Evolutionary conservation across 805 yeast genomes (phyloP).

Genomic region (Hanseniaspora occidentalis): DNA sequence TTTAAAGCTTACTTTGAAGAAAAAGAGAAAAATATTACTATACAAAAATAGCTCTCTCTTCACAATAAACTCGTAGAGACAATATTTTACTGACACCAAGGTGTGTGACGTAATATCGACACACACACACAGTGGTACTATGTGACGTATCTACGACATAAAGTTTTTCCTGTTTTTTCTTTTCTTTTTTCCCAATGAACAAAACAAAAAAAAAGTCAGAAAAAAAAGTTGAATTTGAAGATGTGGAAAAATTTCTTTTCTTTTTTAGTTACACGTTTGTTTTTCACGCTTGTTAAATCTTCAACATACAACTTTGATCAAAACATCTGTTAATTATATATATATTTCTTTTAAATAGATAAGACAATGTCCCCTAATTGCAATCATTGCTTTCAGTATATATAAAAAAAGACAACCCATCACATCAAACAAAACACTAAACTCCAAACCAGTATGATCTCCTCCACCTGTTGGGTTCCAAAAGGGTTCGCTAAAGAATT

Average conservation of each 20-base stretch:
- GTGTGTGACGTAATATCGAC: no score
- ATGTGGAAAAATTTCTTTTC: not conserved
- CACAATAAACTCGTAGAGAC: no score
- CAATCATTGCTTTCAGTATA: not conserved
- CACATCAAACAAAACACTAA: no score
- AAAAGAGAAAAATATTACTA: not conserved
- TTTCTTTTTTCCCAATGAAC: not conserved
- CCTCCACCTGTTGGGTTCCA: slow-evolving; percentile 93
- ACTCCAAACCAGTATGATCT: slow-evolving; percentile 61
- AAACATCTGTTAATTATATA: no score
- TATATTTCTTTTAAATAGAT: not conserved
- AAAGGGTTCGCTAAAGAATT: slow-evolving; percentile 89
- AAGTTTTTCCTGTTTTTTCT: not conserved
- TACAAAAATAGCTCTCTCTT: no score
- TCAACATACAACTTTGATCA: no score
- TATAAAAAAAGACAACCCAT: not conserved
- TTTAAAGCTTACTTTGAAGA: no score
- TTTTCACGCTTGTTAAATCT: no score
- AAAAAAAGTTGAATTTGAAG: not conserved
- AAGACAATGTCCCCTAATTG: not conserved
- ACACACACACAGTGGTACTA: no score
- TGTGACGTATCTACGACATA: no score
- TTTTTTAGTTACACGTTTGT: no score
- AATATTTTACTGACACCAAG: no score
- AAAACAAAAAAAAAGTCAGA: not conserved